Percentiles rank a stretch among this genome's conserved stretches.
phyloP scores from a whole-genome alignment of 768 basidiomycete genomes.

The Suillus placidus region DNA sequence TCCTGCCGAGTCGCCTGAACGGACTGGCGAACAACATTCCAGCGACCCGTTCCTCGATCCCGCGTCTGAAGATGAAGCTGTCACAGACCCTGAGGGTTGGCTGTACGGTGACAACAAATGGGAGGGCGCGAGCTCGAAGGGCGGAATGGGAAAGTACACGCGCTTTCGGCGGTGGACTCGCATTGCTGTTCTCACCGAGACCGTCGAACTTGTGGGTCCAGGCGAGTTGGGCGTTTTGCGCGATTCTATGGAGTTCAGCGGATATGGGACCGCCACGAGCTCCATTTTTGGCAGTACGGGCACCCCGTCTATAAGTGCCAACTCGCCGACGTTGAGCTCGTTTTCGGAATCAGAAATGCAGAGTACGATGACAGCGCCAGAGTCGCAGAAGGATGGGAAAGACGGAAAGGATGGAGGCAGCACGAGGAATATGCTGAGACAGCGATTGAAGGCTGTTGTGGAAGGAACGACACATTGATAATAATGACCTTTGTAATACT shows the following conservation, averaged over 20 bases:
- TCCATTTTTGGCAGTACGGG: constrained; percentile 18
- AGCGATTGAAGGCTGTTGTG: constrained; percentile 33
- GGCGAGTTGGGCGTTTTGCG: constrained; percentile 35
- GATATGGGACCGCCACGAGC: constrained; percentile 16
- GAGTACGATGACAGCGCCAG: constrained; percentile 28
- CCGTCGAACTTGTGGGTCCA: constrained; percentile 55
- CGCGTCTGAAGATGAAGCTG: constrained; percentile 49
- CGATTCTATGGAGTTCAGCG: constrained; percentile 18
- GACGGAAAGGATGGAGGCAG: constrained; percentile 11
- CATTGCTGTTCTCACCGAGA: constrained; percentile 76
- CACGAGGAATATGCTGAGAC: constrained; percentile 26
- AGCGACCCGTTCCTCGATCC: constrained; percentile 34
- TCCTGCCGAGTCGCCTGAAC: constrained; percentile 24
- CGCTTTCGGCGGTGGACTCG: constrained; percentile 86
- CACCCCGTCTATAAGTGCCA: constrained; percentile 26
- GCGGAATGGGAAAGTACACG: constrained; percentile 92
- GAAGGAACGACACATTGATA: constrained; percentile 29
- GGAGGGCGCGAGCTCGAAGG: constrained; percentile 74
- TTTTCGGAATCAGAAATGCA: constrained; percentile 29
- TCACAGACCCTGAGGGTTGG: constrained; percentile 90
- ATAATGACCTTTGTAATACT: constrained; percentile 24
- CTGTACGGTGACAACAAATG: constrained; percentile 95
- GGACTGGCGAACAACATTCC: constrained; percentile 27
- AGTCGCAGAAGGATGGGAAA: constrained; percentile 22
- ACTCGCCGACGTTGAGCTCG: constrained; percentile 31